phyloP scores from a whole-genome alignment of 257 asterid species.

The Buddleja alternifolia region DNA sequence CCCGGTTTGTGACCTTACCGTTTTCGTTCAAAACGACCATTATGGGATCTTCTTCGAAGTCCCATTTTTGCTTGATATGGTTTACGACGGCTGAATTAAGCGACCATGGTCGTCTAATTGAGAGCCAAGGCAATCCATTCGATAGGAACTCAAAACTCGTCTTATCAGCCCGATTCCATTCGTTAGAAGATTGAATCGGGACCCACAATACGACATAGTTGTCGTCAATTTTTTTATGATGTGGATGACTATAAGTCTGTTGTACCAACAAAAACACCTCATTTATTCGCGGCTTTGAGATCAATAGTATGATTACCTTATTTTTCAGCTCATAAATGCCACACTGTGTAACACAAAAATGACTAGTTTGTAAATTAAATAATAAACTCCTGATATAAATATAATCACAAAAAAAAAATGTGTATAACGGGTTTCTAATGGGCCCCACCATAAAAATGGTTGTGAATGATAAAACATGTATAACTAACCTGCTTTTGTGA shows the following conservation, averaged over 20 bases:
- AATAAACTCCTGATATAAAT: too few relatives aligned
- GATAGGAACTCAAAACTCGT: conserved; percentile 50
- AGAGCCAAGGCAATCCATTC: conserved; percentile 60
- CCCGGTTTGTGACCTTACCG: conserved; percentile 51
- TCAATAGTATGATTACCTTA: conserved; percentile 68
- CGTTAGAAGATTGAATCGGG: conserved; percentile 45
- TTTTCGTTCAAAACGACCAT: conserved; percentile 55
- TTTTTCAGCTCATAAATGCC: conserved; percentile 54
- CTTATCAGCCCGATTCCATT: conserved; percentile 50
- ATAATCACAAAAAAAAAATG: too few relatives aligned
- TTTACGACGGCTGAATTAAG: conserved; percentile 44
- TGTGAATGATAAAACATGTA: too few relatives aligned
- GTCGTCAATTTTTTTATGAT: conserved; percentile 24
- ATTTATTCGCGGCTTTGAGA: conserved; percentile 64
- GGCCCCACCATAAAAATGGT: too few relatives aligned
- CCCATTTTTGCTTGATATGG: conserved; percentile 60
- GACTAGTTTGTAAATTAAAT: not conserved
- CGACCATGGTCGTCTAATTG: conserved; percentile 59
- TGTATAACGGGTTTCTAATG: too few relatives aligned
- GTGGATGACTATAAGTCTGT: conserved; percentile 48
- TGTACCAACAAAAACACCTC: conserved; percentile 50
- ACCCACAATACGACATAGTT: conserved; percentile 62
- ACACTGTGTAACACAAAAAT: conserved; percentile 41
- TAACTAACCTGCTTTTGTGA: conserved; percentile 45
- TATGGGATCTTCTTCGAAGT: conserved; percentile 43